phyloP scores from a whole-genome alignment of 2,329 filamentous ascomycete species.

The Lasiodiplodia hormozganensis region DNA sequence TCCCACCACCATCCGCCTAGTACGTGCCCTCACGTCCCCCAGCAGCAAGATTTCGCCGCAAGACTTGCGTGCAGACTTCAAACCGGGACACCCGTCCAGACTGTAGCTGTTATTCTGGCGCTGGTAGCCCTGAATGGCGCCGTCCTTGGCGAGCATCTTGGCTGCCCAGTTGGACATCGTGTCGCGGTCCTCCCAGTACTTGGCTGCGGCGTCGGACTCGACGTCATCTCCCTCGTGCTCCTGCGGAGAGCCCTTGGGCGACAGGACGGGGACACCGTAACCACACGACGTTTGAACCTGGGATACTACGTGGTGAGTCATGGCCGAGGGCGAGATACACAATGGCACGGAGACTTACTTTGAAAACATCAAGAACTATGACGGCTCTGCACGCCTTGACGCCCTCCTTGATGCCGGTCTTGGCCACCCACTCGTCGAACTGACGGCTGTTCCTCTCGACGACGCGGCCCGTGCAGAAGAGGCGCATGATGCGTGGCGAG shows the following conservation, averaged over 20 bases:
- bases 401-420: slow-evolving; percentile 56
- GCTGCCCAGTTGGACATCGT: slow-evolving; percentile 62
- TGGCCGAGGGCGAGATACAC: background rate
- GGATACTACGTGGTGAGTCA: background rate
- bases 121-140: slow-evolving; percentile 60
- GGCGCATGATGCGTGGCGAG: slow-evolving; percentile 66
- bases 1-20: slow-evolving; percentile 11
- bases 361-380: slow-evolving; percentile 67
- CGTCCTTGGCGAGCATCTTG: slow-evolving; percentile 57
- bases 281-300: slow-evolving; percentile 70
- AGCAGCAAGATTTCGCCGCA: slow-evolving; percentile 54
- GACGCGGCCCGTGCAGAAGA: slow-evolving; percentile 67
- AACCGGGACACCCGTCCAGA: slow-evolving; percentile 66
- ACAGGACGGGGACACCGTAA: slow-evolving; percentile 66
- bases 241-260: slow-evolving; percentile 37
- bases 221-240: background rate
- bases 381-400: slow-evolving; percentile 58
- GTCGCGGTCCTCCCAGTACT: slow-evolving; percentile 54
- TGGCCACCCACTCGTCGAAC: slow-evolving; percentile 43
- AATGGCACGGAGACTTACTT: slow-evolving; percentile 48
- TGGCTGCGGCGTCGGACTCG: slow-evolving; percentile 33
- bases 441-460: slow-evolving; percentile 64
- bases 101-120: slow-evolving; percentile 61
- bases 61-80: slow-evolving; percentile 60
- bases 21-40: slow-evolving; percentile 42